phyloP scores from a whole-genome alignment of 768 basidiomycete genomes.

The Russula dissimulans region DNA sequence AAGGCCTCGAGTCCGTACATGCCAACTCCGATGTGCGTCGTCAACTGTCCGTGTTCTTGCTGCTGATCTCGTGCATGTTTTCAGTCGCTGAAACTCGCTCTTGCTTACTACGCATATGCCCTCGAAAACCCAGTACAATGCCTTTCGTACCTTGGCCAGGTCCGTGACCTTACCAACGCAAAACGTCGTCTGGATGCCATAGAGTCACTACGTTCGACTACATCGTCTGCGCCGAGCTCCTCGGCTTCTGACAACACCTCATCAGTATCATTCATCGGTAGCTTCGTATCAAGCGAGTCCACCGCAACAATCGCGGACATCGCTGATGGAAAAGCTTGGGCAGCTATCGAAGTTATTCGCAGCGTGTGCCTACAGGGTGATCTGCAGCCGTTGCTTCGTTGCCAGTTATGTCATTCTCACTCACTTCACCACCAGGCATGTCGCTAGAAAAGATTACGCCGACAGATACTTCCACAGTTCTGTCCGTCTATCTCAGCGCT shows the following conservation, averaged over 20 bases:
- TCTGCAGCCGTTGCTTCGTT: constrained; percentile 14
- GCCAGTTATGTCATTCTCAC: neutral
- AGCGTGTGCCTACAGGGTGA: constrained; percentile 73
- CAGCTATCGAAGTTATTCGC: constrained; percentile 61
- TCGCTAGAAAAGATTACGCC: constrained; percentile 53
- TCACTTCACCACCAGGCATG: constrained; percentile 48
- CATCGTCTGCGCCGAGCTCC: constrained; percentile 31
- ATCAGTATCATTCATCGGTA: constrained; percentile 38
- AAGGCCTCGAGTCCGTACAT: constrained; percentile 11
- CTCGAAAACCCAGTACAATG: constrained; percentile 57
- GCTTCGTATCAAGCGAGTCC: constrained; percentile 36
- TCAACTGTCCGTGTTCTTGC: neutral
- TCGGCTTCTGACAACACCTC: constrained; percentile 31
- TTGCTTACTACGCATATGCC: constrained; percentile 79
- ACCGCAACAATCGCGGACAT: constrained; percentile 43
- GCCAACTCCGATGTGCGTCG: constrained; percentile 39
- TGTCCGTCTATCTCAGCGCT: constrained; percentile 47
- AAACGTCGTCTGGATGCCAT: constrained; percentile 42
- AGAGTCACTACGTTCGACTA: constrained; percentile 35
- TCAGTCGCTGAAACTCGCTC: constrained; percentile 56
- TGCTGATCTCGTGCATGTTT: constrained; percentile 7
- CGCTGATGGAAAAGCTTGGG: constrained; percentile 63
- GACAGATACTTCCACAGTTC: constrained; percentile 38
- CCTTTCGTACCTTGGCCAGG: constrained; percentile 45
- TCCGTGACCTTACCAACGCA: constrained; percentile 47